Conservation (phyloP, 2,329 filamentous ascomycete species). For the Cadophora sp. region DNA sequence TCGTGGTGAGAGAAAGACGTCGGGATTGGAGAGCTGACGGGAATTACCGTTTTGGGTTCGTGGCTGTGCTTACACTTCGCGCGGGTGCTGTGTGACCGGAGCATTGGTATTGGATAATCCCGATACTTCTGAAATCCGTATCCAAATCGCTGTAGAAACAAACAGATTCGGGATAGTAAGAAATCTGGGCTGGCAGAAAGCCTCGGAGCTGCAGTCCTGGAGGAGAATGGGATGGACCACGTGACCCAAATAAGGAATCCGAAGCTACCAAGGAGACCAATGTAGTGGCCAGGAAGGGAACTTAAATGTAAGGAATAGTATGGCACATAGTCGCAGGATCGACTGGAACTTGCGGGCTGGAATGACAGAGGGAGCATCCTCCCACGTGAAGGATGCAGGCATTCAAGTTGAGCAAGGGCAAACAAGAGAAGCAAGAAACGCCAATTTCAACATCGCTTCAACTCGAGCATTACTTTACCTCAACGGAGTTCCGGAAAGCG, state of each 20-base stretch:
- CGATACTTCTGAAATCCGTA: background rate
- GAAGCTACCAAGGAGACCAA: too few species aligned
- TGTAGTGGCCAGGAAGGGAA: too few species aligned
- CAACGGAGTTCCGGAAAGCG: background rate
- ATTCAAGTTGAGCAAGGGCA: background rate
- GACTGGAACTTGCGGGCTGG: background rate
- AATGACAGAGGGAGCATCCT: background rate
- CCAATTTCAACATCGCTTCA: background rate
- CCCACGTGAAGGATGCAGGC: background rate
- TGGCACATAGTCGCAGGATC: background rate
- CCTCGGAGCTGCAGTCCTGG: too few species aligned
- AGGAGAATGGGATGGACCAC: too few species aligned
- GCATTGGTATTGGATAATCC: background rate
- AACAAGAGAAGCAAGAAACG: background rate
- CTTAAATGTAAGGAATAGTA: background rate
- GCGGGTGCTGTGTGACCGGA: background rate
- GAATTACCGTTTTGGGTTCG: background rate
- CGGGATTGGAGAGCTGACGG: background rate
- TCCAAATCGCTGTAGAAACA: too few species aligned
- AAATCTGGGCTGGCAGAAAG: too few species aligned
- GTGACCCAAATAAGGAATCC: too few species aligned
- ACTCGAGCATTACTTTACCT: background rate
- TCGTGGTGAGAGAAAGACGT: background rate
- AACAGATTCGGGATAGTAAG: too few species aligned
- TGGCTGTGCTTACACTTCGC: background rate